These are phyloP conservation scores for Yamadazyma dendronema DNA, from an alignment of 1,139 yeast species.

Conservation along the genomic window DNA sequence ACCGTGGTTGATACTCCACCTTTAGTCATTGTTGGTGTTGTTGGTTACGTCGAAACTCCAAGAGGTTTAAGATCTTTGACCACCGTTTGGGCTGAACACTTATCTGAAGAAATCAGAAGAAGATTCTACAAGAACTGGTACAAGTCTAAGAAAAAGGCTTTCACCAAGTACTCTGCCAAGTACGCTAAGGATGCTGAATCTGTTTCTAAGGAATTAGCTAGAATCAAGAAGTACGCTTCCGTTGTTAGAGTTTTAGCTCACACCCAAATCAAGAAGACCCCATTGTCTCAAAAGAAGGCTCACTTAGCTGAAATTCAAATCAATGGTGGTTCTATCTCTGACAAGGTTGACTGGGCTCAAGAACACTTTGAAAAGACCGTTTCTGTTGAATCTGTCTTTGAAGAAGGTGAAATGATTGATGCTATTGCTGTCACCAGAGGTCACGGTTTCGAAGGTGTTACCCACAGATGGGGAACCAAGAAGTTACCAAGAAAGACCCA, in stretches of 20 bases:
- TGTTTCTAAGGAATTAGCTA: slow-evolving; percentile 94
- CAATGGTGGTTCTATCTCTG: slow-evolving; percentile 98
- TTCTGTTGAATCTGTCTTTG: slow-evolving; percentile 91
- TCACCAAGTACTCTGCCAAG: slow-evolving; percentile 99
- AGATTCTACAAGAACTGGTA: slow-evolving; percentile 99
- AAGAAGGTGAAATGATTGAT: slow-evolving; percentile 98
- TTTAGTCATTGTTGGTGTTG: slow-evolving; percentile 98
- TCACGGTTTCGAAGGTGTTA: slow-evolving; percentile 99
- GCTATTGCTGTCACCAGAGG: slow-evolving; percentile 99
- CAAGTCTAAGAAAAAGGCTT: slow-evolving; percentile 99
- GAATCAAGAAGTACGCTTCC: slow-evolving; percentile 97
- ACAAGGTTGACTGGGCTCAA: slow-evolving; percentile 98
- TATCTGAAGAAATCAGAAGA: slow-evolving; percentile 98
- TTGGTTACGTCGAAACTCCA: slow-evolving; percentile 99
- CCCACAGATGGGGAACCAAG: slow-evolving; percentile 99
- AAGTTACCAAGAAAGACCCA: slow-evolving; percentile 99
- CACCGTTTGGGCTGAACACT: slow-evolving; percentile 99
- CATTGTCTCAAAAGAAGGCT: slow-evolving; percentile 99
- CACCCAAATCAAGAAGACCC: slow-evolving; percentile 99
- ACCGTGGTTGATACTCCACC: slow-evolving; percentile 99
- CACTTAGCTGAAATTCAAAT: slow-evolving; percentile 99
- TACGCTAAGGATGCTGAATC: slow-evolving; percentile 90
- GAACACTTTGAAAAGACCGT: slow-evolving; percentile 99
- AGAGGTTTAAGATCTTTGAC: slow-evolving; percentile 99
- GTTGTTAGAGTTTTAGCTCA: slow-evolving; percentile 99